Conservation (phyloP, 495 filamentous ascomycete genomes). For the Trichoderma asperelloides region DNA sequence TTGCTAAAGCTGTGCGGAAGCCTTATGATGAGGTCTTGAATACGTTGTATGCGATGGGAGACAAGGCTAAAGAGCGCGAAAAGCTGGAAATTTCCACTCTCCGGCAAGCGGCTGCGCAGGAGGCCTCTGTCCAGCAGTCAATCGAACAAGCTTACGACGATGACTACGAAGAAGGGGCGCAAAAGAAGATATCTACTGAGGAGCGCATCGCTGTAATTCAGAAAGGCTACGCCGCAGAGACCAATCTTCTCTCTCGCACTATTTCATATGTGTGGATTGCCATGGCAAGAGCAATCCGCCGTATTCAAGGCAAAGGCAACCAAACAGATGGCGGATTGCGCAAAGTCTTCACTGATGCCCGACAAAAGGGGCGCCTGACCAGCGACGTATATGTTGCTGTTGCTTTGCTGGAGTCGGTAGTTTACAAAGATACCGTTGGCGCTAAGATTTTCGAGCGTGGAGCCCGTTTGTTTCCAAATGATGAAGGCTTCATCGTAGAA, state of each 20-base stretch:
- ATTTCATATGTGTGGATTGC: slow-evolving; percentile 92
- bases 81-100: slow-evolving; percentile 59
- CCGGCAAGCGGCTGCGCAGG: slow-evolving; percentile 45
- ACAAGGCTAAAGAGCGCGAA: slow-evolving; percentile 65
- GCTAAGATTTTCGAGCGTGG: slow-evolving; percentile 94
- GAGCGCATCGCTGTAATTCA: slow-evolving; percentile 62
- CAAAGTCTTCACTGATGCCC: slow-evolving; percentile 77
- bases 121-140: slow-evolving; percentile 20
- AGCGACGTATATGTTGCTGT: slow-evolving; percentile 90
- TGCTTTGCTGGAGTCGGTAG: slow-evolving; percentile 86
- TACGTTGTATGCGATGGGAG: slow-evolving; percentile 70
- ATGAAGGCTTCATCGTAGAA: slow-evolving; percentile 83
- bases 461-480: slow-evolving; percentile 81
- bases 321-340: slow-evolving; percentile 66
- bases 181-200: slow-evolving; percentile 48
- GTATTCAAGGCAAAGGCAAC: slow-evolving; percentile 86
- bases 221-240: slow-evolving; percentile 60
- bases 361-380: slow-evolving; percentile 73
- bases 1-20: slow-evolving; percentile 64
- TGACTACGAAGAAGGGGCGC: slow-evolving; percentile 56
- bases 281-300: slow-evolving; percentile 85
- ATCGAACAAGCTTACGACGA: slow-evolving; percentile 36
- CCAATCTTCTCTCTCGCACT: slow-evolving; percentile 61
- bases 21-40: slow-evolving; percentile 78
- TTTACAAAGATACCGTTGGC: slow-evolving; percentile 86